Evolutionary conservation across 169 alveolate species (phyloP).

Genomic region (Miamiensis avidus): DNA sequence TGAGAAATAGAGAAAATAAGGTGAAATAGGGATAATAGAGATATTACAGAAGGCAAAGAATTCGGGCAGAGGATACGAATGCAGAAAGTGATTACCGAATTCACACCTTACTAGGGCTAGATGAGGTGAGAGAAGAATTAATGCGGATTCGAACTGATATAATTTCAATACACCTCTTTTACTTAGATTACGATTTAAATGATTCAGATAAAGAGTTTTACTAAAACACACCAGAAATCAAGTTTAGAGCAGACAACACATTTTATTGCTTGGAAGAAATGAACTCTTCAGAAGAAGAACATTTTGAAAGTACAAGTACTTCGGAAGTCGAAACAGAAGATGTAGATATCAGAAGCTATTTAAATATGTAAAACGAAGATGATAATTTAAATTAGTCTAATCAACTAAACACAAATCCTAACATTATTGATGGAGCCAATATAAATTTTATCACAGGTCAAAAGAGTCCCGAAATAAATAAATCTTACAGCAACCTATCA

Average conservation of each 20-base stretch:
- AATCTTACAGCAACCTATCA: no score
- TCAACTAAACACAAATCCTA: no score
- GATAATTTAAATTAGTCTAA: no score
- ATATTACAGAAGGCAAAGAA: not conserved
- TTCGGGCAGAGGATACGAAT: not conserved
- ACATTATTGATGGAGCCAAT: no score
- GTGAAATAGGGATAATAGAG: not conserved
- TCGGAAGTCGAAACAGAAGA: no score
- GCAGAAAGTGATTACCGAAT: not conserved
- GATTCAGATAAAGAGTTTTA: not conserved
- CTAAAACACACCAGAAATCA: not conserved
- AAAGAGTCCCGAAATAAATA: no score
- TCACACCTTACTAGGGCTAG: not conserved
- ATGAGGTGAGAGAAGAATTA: not conserved
- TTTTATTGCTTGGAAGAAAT: not conserved
- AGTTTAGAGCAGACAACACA: not conserved
- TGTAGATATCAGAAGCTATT: no score
- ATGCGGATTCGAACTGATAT: not conserved
- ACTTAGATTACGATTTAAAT: not conserved
- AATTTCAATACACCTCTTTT: not conserved
- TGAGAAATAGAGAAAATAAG: not conserved
- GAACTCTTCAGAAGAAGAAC: not conserved
- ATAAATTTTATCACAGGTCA: no score
- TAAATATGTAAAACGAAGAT: no score
- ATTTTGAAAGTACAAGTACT: not conserved